Conservation (phyloP, 768 basidiomycete species). For the Mycena latifolia region DNA sequence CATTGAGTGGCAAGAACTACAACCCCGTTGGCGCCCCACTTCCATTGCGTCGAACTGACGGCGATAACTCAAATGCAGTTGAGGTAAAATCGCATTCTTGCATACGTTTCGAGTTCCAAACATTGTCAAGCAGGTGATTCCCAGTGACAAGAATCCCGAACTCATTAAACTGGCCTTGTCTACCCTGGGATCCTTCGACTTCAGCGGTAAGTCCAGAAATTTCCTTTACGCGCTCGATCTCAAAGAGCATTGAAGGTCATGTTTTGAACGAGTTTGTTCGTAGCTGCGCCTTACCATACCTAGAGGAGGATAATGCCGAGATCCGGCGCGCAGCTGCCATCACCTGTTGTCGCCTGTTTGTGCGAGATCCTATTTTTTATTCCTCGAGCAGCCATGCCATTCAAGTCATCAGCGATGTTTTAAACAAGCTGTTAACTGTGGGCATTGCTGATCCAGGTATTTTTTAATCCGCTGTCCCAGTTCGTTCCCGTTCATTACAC, state of each 20-base stretch:
- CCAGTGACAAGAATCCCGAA: constrained; percentile 74
- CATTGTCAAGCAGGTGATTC: constrained; percentile 51
- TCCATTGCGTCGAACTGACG: constrained; percentile 67
- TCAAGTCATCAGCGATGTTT: constrained; percentile 97
- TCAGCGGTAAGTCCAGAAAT: constrained; percentile 72
- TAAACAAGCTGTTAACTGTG: constrained; percentile 95
- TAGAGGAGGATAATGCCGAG: constrained; percentile 92
- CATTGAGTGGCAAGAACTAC: constrained; percentile 88
- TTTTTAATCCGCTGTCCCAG: constrained; percentile 16
- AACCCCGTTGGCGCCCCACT: constrained; percentile 89
- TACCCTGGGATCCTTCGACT: constrained; percentile 94
- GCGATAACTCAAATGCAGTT: constrained; percentile 55
- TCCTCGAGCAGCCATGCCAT: constrained; percentile 97
- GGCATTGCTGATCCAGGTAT: constrained; percentile 96
- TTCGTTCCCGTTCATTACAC: constrained; percentile 5
- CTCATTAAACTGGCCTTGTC: constrained; percentile 84
- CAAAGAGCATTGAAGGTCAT: constrained; percentile 68
- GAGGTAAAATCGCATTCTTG: constrained; percentile 51
- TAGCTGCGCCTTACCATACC: constrained; percentile 89
- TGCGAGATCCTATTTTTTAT: constrained; percentile 95
- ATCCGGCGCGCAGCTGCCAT: constrained; percentile 91
- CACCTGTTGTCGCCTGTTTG: constrained; percentile 92
- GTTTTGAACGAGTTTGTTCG: constrained; percentile 96
- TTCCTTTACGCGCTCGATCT: neutral
- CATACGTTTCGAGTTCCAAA: constrained; percentile 9